Percentiles rank a stretch among this genome's conserved stretches.
These are phyloP conservation scores for Pontederia crassipes DNA, from an alignment of 176 grass and related monocot species.

Conservation along the genomic window DNA sequence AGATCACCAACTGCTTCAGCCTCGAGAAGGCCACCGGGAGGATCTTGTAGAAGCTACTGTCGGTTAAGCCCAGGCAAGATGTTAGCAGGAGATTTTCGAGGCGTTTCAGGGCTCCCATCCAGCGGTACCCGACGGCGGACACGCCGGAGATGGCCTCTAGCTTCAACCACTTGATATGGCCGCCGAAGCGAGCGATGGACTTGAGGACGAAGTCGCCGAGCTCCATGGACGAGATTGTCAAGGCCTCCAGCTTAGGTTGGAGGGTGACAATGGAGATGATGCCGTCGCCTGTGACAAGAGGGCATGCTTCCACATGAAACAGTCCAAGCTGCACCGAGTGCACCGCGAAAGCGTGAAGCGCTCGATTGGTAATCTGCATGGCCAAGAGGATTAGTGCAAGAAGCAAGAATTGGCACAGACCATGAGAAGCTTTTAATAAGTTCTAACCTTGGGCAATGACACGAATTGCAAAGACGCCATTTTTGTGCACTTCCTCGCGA, in stretches of 20 bases:
- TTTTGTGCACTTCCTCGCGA: not conserved
- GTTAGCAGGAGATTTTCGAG: not conserved
- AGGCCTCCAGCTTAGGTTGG: not conserved
- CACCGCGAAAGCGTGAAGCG: not conserved
- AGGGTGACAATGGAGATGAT: not conserved
- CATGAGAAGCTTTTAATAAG: no score
- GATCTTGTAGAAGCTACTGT: not conserved
- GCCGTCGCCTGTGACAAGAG: not conserved
- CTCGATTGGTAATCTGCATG: not conserved
- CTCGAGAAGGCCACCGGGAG: not conserved
- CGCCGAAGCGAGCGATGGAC: not conserved
- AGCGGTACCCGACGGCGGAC: slow-evolving; percentile 1
- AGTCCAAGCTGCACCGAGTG: not conserved
- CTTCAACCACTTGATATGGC: not conserved
- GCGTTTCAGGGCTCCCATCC: not conserved
- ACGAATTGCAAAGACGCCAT: not conserved
- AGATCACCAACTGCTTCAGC: not conserved
- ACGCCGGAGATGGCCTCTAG: not conserved
- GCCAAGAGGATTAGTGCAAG: no score
- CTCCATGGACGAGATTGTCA: slow-evolving; percentile 1
- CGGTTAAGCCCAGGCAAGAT: not conserved
- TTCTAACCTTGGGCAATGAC: not conserved
- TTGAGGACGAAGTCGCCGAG: not conserved
- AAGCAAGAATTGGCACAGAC: no score
- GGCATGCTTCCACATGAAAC: not conserved